These are phyloP conservation scores for Dryadomyces quercivorus DNA, from an alignment of 2,329 filamentous ascomycete species.

Conservation along the genomic window DNA sequence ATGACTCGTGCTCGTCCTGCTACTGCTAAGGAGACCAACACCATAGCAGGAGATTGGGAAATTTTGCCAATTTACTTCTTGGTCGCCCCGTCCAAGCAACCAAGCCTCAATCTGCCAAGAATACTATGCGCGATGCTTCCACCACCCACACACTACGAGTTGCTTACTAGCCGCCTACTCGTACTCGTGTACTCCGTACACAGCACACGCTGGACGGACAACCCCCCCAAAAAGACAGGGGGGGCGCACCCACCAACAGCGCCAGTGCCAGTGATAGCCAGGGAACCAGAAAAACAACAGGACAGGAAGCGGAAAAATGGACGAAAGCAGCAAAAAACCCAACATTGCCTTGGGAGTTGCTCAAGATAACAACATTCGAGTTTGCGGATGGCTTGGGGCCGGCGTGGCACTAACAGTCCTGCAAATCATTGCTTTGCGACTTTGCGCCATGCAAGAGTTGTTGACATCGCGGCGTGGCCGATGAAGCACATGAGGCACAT, in stretches of 20 bases:
- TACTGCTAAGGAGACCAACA: not conserved
- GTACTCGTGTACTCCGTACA: too few relatives aligned
- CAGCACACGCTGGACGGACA: too few relatives aligned
- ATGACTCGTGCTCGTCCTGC: not conserved
- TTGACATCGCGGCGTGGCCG: not conserved
- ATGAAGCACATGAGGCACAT: not conserved
- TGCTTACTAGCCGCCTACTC: too few relatives aligned
- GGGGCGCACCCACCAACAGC: too few relatives aligned
- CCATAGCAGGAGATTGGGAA: not conserved
- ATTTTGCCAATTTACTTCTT: not conserved
- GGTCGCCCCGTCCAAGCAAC: not conserved
- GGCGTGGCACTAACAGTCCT: not conserved
- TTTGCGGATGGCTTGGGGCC: not conserved
- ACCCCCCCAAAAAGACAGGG: too few relatives aligned
- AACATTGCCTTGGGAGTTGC: not conserved
- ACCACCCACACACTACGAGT: too few relatives aligned
- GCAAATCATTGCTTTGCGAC: not conserved
- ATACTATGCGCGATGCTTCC: too few relatives aligned
- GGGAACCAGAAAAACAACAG: too few relatives aligned
- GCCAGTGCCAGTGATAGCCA: too few relatives aligned
- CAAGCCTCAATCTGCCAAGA: too few relatives aligned
- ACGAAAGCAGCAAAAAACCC: too few relatives aligned
- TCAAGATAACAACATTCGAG: not conserved
- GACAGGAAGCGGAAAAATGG: too few relatives aligned
- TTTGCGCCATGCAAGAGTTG: not conserved